Base-by-base conservation (phyloP, 1,139 yeast genomes). In the Yarrowia galli region DNA sequence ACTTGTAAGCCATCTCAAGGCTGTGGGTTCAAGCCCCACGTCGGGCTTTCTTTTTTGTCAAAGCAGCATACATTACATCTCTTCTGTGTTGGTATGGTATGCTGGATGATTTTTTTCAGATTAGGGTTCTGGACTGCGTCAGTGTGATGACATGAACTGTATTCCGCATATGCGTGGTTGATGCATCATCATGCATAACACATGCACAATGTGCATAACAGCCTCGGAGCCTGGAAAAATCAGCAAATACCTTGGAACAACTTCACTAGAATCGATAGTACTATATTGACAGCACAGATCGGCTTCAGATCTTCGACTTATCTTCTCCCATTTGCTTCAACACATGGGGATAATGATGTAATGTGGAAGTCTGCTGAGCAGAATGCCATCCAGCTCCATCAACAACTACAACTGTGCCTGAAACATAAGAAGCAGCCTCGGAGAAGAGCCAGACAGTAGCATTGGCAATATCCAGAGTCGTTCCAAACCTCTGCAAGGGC, bases 311-410 rank as follows among this genome's bases (percentile, higher is more conserved):
- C 61, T 54, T 54, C 22, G 61, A 15, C 18, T 25, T 54, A 25
- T 54, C 61, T 9, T 54, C 46, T n/a, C 61, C 46, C 46, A 54
- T 40, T 2, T 54, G 61, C 2, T 25, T 54, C 38, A 54, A 25
- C 36, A 22, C 25, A 7, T 38, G 18, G 6, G 61, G 61, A 28
- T 54, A 54, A 18, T 16, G 18, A 16, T 40, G 61, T 3, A 54
- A 16, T 1, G 48, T 35, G 28, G 53, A 56, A 9, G 67, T 63
- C 23, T 53, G 36, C 25, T 68, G 61, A 18, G 92, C 95, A 74
- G 86, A 80, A 75, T 92, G 97, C 97, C 97, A 92, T 68, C 85
- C 83, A 1, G 88, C 98, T 67, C 98, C 98, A 77, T 93, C 99
- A 15, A 93, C 97, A 16, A 92, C 89, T 54, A 86, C 82, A 20